These are phyloP conservation scores for Euphorbia peplus DNA, from an alignment of 345 rosid species.

Conservation along the genomic window DNA sequence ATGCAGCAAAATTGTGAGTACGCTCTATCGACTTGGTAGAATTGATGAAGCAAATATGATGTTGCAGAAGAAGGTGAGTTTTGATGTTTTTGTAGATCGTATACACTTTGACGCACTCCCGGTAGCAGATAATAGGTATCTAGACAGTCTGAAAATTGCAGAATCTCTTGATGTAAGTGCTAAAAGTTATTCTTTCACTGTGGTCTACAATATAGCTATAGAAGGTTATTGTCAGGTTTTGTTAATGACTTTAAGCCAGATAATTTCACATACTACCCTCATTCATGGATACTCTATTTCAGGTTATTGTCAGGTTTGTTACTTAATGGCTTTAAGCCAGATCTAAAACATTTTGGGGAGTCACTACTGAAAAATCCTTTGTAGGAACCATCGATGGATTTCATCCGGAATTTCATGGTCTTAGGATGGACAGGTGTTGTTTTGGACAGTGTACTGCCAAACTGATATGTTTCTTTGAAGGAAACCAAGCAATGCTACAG, in stretches of 20 bases:
- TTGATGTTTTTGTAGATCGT: slow-evolving; percentile 38
- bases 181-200: slow-evolving; percentile 39
- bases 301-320: slow-evolving; percentile 43
- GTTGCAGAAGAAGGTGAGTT: slow-evolving; percentile 51
- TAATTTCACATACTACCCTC: slow-evolving; percentile 54
- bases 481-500: not conserved
- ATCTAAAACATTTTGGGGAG: not conserved
- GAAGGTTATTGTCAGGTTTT: slow-evolving; percentile 48
- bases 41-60: slow-evolving; percentile 63
- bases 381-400: not conserved
- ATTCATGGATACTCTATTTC: slow-evolving; percentile 57
- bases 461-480: not conserved
- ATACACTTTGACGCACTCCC: slow-evolving; percentile 27
- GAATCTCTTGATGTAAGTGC: slow-evolving; percentile 39
- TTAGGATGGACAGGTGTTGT: not conserved
- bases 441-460: not conserved
- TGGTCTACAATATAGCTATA: slow-evolving; percentile 63
- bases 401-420: too few species aligned
- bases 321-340: too few species aligned
- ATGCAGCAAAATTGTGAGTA: slow-evolving; percentile 63
- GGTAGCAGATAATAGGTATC: slow-evolving; percentile 21
- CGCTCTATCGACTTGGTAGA: slow-evolving; percentile 52
- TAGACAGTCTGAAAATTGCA: slow-evolving; percentile 44
- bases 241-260: slow-evolving; percentile 56
- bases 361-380: not conserved